A percentile compares a stretch with the other conserved stretches of the same genome.
Evolutionary conservation across 2,329 filamentous ascomycete genomes (phyloP).

Genomic region (Cladosporium sp.): DNA sequence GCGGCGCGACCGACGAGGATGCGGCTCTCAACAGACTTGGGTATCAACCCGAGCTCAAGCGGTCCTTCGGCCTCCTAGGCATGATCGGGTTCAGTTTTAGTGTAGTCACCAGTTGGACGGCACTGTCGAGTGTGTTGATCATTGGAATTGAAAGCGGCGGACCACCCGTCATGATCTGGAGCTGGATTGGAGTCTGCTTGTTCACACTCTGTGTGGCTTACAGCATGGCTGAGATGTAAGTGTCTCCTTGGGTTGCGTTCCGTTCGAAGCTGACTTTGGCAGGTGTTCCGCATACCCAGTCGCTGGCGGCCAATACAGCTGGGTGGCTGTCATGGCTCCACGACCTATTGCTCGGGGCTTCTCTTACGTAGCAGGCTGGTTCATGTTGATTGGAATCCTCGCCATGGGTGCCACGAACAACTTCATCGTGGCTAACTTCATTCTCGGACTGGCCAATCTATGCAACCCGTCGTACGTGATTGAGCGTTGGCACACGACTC

Average conservation of each 20-base stretch:
- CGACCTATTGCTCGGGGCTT: conserved; percentile 31
- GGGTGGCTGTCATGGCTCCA: conserved; percentile 55
- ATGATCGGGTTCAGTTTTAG: conserved; percentile 59
- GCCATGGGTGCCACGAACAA: conserved; percentile 54
- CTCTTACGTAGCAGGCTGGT: conserved; percentile 39
- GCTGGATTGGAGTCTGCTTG: conserved; percentile 51
- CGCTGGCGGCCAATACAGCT: conserved; percentile 55
- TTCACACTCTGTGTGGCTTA: conserved; percentile 52
- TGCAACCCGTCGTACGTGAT: conserved; percentile 50
- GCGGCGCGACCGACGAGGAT: conserved; percentile 32
- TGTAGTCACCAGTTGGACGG: conserved; percentile 57
- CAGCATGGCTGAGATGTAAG: conserved; percentile 55
- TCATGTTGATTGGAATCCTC: conserved; percentile 39
- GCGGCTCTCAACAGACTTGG: conserved; percentile 38
- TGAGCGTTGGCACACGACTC: conserved; percentile 53
- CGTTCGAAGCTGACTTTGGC: too few species aligned
- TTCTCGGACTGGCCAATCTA: conserved; percentile 52
- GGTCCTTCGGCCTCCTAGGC: conserved; percentile 51
- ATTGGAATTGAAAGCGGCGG: conserved; percentile 54
- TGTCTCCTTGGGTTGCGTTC: too few species aligned
- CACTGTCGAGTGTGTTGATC: conserved; percentile 53
- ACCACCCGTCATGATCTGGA: conserved; percentile 57
- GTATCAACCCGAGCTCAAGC: conserved; percentile 52
- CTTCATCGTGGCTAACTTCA: conserved; percentile 52
- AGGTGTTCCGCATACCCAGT: conserved; percentile 49